phyloP scores from a whole-genome alignment of 139 green algal species.

The Desmodesmus armatus region DNA sequence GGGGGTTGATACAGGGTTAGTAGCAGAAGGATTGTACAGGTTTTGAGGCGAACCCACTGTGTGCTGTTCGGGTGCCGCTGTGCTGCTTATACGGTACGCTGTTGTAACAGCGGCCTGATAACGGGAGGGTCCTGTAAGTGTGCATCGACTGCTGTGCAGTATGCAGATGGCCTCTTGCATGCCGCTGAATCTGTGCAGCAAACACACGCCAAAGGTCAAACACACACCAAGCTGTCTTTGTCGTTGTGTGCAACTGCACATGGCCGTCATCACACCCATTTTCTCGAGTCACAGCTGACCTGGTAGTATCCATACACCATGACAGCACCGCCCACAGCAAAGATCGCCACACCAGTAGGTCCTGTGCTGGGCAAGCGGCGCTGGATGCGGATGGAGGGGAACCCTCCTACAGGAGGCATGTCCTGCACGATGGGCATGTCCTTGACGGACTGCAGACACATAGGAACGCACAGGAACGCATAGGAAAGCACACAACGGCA shows the following conservation, averaged over 20 bases:
- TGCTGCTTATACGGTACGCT: too few relatives aligned
- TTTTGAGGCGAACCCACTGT: too few relatives aligned
- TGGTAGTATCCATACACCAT: constrained; percentile 93
- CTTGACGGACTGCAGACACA: constrained; percentile 82
- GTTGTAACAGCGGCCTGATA: too few relatives aligned
- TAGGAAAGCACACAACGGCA: neutral
- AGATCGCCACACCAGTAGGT: constrained; percentile 87
- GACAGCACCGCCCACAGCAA: constrained; percentile 78
- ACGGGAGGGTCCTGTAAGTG: too few relatives aligned
- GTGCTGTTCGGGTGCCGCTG: too few relatives aligned
- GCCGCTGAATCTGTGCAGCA: too few relatives aligned
- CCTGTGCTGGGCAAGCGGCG: constrained; percentile 88
- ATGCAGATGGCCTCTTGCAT: too few relatives aligned
- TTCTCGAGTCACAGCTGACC: constrained; percentile 19
- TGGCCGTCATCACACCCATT: neutral
- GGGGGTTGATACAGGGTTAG: too few relatives aligned
- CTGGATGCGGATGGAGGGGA: constrained; percentile 89
- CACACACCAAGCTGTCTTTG: too few relatives aligned
- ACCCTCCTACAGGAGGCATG: constrained; percentile 89
- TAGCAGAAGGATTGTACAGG: too few relatives aligned
- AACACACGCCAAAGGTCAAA: too few relatives aligned
- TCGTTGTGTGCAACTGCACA: neutral
- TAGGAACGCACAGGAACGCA: neutral
- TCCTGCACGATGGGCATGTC: constrained; percentile 93
- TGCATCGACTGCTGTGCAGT: too few relatives aligned